Evolutionary conservation across 2,329 filamentous ascomycete species (phyloP).

Genomic region (Verticillium isaacii): DNA sequence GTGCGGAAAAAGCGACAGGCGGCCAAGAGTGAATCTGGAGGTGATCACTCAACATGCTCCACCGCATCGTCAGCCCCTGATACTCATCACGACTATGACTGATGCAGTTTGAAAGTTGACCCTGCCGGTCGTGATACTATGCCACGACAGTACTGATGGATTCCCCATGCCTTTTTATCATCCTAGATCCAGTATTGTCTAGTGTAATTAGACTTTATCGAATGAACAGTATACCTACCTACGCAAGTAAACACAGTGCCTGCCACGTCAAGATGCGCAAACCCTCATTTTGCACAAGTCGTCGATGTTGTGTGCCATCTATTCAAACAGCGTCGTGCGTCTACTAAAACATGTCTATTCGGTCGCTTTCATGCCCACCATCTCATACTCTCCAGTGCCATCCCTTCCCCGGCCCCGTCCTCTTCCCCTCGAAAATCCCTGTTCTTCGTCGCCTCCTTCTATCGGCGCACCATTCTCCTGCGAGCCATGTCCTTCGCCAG

Average conservation of each 20-base stretch:
- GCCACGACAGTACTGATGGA: no score
- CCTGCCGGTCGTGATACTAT: no score
- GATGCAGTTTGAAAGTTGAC: background rate
- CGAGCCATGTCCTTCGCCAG: constrained; percentile 11
- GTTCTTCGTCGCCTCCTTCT: constrained; percentile 24
- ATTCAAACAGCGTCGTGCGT: background rate
- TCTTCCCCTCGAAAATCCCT: constrained; percentile 45
- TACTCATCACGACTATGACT: background rate
- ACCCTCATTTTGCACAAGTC: background rate
- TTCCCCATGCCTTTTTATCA: no score
- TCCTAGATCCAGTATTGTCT: background rate
- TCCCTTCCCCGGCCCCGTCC: constrained; percentile 49
- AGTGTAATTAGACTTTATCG: background rate
- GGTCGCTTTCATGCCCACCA: constrained; percentile 46
- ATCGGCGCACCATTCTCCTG: constrained; percentile 13
- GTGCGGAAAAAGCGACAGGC: background rate
- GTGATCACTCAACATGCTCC: background rate
- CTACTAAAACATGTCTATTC: constrained; percentile 1
- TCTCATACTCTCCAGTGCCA: constrained; percentile 59
- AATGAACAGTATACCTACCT: no score
- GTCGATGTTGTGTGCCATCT: background rate
- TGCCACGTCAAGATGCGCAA: no score
- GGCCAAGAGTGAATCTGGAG: background rate
- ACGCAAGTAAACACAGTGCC: no score
- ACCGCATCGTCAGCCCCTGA: background rate